phyloP scores from a whole-genome alignment of 2,329 filamentous ascomycete genomes.

The Fusarium protoensiforme region DNA sequence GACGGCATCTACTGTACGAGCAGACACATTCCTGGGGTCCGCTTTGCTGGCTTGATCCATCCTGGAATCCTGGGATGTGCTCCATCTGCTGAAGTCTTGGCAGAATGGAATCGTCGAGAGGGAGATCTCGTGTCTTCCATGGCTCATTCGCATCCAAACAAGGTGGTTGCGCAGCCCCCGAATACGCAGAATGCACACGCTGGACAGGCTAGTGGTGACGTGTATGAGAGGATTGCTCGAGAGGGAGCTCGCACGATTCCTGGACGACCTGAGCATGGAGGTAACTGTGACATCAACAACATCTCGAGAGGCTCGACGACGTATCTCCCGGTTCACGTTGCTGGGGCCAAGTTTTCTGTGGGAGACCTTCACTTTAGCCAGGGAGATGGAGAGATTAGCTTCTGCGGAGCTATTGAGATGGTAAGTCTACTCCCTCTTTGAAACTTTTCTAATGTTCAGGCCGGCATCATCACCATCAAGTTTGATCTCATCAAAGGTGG shows the following conservation, averaged over 20 bases:
- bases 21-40: constrained; percentile 86
- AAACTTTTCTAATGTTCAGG: constrained; percentile 45
- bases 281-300: constrained; percentile 94
- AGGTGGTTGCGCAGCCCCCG: constrained; percentile 78
- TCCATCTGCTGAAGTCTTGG: constrained; percentile 80
- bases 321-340: constrained; percentile 87
- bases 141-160: constrained; percentile 67
- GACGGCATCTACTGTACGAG: constrained; percentile 78
- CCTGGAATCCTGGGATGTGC: constrained; percentile 93
- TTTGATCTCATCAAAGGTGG: constrained; percentile 89
- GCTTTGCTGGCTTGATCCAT: constrained; percentile 90
- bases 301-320: constrained; percentile 82
- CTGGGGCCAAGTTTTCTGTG: constrained; percentile 88
- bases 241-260: constrained; percentile 90
- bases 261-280: constrained; percentile 85
- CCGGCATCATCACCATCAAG: constrained; percentile 89
- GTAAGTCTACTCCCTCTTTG: neutral
- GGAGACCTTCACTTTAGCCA: constrained; percentile 90
- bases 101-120: constrained; percentile 87
- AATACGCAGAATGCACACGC: constrained; percentile 78
- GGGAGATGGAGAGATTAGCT: constrained; percentile 91
- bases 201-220: constrained; percentile 67
- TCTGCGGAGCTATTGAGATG: constrained; percentile 94
- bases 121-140: constrained; percentile 79
- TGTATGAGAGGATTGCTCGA: constrained; percentile 74